A percentile compares a stretch with the other conserved stretches of the same genome.
These are phyloP conservation scores for Stereum hirsutum DNA, from an alignment of 1,284 basidiomycete species.

Conservation along the genomic window DNA sequence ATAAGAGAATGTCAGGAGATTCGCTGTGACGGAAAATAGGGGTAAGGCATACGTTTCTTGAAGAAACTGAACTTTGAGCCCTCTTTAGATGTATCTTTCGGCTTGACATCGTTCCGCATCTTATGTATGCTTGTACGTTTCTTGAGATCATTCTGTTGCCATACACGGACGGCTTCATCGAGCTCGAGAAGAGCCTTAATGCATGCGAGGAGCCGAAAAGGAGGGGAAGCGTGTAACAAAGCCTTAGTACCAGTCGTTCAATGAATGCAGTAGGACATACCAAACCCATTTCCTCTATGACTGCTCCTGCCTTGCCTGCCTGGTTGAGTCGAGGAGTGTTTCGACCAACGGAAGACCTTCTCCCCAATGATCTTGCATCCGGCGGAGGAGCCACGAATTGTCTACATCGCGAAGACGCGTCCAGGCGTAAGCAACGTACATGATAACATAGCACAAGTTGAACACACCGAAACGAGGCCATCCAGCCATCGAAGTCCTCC, in stretches of 20 bases:
- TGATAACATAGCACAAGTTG: slow-evolving; percentile 1
- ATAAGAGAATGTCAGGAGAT: background rate
- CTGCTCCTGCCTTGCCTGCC: slow-evolving; percentile 33
- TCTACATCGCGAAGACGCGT: slow-evolving; percentile 24
- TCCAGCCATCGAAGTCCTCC: slow-evolving; percentile 71
- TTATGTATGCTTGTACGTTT: too few relatives aligned
- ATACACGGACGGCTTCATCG: slow-evolving; percentile 29
- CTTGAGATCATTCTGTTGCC: slow-evolving; percentile 20
- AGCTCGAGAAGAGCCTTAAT: slow-evolving; percentile 31
- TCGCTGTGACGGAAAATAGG: background rate
- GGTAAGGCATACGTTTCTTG: slow-evolving; percentile 36
- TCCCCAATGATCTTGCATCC: slow-evolving; percentile 24
- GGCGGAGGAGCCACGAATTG: slow-evolving; percentile 45
- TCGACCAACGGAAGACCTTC: slow-evolving; percentile 34
- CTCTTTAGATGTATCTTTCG: slow-evolving; percentile 31
- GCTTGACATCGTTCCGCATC: slow-evolving; percentile 33
- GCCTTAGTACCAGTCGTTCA: slow-evolving; percentile 7
- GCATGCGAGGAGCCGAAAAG: too few relatives aligned
- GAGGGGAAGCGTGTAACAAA: too few relatives aligned
- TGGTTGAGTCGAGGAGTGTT: slow-evolving; percentile 16
- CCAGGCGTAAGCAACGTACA: background rate
- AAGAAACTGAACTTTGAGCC: slow-evolving; percentile 38
- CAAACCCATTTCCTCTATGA: slow-evolving; percentile 53
- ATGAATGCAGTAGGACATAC: slow-evolving; percentile 29
- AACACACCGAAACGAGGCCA: slow-evolving; percentile 54